phyloP scores from a whole-genome alignment of 495 filamentous ascomycete genomes.

The Xylaria grammica region DNA sequence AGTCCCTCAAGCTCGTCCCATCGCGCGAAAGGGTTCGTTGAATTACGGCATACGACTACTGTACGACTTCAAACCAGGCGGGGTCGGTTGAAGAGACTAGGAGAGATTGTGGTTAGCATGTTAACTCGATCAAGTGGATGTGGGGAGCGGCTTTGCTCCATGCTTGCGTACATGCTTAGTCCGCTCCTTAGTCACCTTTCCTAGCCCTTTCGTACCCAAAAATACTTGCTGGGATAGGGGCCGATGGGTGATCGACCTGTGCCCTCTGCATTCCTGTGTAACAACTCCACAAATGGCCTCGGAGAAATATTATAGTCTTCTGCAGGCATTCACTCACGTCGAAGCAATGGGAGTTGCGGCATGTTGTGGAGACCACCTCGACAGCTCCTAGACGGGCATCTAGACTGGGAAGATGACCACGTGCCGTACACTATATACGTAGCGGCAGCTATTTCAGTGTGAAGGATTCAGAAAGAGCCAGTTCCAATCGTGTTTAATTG shows the following conservation, averaged over 20 bases:
- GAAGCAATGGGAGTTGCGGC: not conserved
- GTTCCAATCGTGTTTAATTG: not conserved
- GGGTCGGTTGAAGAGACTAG: not conserved
- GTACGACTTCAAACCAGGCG: not conserved
- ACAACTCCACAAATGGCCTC: not conserved
- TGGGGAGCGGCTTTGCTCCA: not conserved
- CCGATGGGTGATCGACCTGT: slow-evolving; percentile 14
- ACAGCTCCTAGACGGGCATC: not conserved
- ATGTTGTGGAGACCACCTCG: not conserved
- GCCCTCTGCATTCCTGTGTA: not conserved
- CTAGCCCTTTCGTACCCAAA: slow-evolving; percentile 3
- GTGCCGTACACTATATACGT: not conserved
- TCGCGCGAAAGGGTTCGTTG: not conserved
- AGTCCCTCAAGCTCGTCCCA: not conserved
- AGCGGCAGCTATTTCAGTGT: not conserved
- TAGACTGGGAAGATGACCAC: not conserved
- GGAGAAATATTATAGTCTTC: slow-evolving; percentile 1
- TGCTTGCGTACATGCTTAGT: slow-evolving; percentile 7
- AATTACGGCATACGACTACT: not conserved
- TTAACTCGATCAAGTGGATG: slow-evolving; percentile 1
- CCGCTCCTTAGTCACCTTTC: no score
- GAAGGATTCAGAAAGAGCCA: not conserved
- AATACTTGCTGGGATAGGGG: slow-evolving; percentile 3
- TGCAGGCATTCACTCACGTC: not conserved
- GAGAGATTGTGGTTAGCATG: slow-evolving; percentile 1